These are phyloP conservation scores for Tubosaeta sp. DNA, from an alignment of 768 basidiomycete genomes.

Conservation along the genomic window DNA sequence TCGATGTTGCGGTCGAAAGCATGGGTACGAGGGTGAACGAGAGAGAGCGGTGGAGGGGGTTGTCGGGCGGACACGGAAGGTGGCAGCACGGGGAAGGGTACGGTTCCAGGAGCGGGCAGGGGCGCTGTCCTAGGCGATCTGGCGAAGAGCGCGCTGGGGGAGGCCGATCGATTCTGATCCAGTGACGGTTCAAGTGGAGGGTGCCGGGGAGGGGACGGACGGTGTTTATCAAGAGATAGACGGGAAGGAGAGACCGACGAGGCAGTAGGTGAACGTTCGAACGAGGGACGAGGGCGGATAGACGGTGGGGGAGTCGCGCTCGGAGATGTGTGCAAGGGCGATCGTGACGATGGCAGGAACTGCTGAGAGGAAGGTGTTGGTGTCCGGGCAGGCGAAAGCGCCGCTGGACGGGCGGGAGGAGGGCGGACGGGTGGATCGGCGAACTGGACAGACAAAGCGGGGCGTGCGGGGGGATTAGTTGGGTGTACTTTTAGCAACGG, in stretches of 20 bases:
- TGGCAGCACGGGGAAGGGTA: conserved; percentile 14
- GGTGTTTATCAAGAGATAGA: conserved; percentile 14
- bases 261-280: conserved; percentile 15
- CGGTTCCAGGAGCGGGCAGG: conserved; percentile 2
- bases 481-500: conserved; percentile 7
- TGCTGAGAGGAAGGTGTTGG: conserved; percentile 3
- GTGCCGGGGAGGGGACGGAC: conserved; percentile 11
- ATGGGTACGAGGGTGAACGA: conserved; percentile 1
- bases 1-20: conserved; percentile 41
- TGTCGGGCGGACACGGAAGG: conserved; percentile 14
- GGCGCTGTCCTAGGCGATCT: conserved; percentile 12
- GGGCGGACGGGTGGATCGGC: conserved; percentile 8
- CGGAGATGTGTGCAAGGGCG: conserved; percentile 8
- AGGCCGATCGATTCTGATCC: not conserved
- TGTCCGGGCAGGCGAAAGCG: conserved; percentile 12
- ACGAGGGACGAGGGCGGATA: conserved; percentile 9
- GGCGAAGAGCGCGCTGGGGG: not conserved
- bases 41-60: conserved; percentile 14
- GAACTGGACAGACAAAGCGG: conserved; percentile 10
- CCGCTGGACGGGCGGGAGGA: conserved; percentile 11
- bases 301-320: conserved; percentile 9
- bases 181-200: conserved; percentile 12
- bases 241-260: conserved; percentile 11
- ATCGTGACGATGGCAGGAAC: not conserved
- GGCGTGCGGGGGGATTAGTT: conserved; percentile 7